Percentiles rank a stretch among this genome's conserved stretches.
phyloP scores from a whole-genome alignment of 179 eudicot genomes.

The Pouteria campechiana region DNA sequence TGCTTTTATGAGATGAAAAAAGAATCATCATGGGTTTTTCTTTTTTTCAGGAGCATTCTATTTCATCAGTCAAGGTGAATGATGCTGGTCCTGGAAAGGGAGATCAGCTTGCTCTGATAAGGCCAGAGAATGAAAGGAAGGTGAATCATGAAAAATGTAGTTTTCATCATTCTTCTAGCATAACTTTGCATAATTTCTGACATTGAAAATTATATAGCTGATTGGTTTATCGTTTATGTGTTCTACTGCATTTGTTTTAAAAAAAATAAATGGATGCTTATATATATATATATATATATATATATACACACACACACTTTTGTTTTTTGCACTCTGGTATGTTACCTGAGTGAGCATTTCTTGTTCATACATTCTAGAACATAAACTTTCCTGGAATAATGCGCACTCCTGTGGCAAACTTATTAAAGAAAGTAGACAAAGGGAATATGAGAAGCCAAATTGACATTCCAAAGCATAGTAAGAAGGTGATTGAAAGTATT shows the following conservation, averaged over 20 bases:
- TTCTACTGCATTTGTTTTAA: too few relatives aligned
- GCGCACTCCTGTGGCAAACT: conserved; percentile 56
- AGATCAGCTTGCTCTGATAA: conserved; percentile 23
- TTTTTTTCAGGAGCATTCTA: conserved; percentile 37
- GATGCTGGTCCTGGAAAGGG: conserved; percentile 26
- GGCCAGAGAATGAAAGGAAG: conserved; percentile 19
- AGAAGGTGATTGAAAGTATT: too few relatives aligned
- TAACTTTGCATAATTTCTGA: too few relatives aligned
- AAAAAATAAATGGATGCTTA: too few relatives aligned
- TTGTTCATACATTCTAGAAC: too few relatives aligned
- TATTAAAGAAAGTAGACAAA: conserved; percentile 65
- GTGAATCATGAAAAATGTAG: conserved; percentile 6
- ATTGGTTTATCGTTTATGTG: too few relatives aligned
- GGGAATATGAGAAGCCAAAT: conserved; percentile 41
- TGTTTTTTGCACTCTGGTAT: too few relatives aligned
- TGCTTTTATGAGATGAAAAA: too few relatives aligned
- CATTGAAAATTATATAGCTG: too few relatives aligned
- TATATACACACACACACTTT: too few relatives aligned
- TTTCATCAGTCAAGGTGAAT: conserved; percentile 35
- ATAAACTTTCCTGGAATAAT: conserved; percentile 30
- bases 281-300: too few relatives aligned
- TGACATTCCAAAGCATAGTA: conserved; percentile 69
- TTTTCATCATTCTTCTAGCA: neutral
- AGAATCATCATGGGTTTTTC: conserved; percentile 2
- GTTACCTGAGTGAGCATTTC: too few relatives aligned